phyloP scores from a whole-genome alignment of 2,329 filamentous ascomycete species.

The Colletotrichum costaricense region DNA sequence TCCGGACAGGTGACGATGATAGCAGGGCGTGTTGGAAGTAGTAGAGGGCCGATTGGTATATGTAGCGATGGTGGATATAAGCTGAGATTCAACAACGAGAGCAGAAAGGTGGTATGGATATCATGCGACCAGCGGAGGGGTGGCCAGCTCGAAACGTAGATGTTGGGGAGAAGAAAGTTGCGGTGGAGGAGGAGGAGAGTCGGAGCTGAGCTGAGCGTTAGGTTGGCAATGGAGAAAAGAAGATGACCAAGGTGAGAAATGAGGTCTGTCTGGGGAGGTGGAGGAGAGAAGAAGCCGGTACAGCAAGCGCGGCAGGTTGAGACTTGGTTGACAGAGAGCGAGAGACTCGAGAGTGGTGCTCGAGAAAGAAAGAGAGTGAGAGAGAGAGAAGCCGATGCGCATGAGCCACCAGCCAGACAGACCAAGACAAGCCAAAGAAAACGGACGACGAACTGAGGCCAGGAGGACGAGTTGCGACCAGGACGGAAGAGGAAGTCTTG shows the following conservation, averaged over 20 bases:
- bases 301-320: not conserved
- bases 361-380: not conserved
- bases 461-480: constrained; percentile 27
- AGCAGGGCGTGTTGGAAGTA: not conserved
- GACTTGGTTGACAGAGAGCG: not conserved
- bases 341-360: not conserved
- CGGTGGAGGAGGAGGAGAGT: not conserved
- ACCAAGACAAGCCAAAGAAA: constrained; percentile 30
- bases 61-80: not conserved
- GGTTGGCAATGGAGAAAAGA: not conserved
- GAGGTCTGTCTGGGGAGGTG: constrained; percentile 2
- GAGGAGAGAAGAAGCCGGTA: not conserved
- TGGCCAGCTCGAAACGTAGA: not conserved
- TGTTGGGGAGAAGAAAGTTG: not conserved
- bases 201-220: not conserved
- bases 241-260: constrained; percentile 9
- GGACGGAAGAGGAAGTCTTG: constrained; percentile 31
- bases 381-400: constrained; percentile 19
- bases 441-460: constrained; percentile 18
- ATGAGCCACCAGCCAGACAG: constrained; percentile 26
- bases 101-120: not conserved
- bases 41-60: not conserved
- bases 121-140: not conserved
- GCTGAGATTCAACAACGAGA: not conserved
- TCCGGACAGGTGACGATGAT: constrained; percentile 2